These are phyloP conservation scores for Mortierella sp. DNA, from an alignment of 371 early-diverging fungal genomes.

Conservation along the genomic window DNA sequence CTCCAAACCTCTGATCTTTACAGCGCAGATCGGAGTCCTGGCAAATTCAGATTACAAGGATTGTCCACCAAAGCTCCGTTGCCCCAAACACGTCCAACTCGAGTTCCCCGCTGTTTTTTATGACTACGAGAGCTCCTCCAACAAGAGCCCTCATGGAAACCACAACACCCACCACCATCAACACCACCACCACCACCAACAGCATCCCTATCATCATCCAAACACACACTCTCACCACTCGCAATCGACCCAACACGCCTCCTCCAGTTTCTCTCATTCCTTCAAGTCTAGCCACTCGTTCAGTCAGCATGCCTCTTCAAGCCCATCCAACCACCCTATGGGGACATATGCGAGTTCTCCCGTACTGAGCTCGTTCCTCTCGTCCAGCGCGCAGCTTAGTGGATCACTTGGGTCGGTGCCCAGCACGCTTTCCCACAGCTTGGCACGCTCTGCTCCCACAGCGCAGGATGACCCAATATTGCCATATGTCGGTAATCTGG, in stretches of 20 bases:
- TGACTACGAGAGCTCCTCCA: slow-evolving; percentile 62
- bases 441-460: slow-evolving; percentile 37
- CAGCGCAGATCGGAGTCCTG: slow-evolving; percentile 81
- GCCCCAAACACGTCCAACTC: slow-evolving; percentile 78
- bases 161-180: slow-evolving; percentile 9
- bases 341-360: slow-evolving; percentile 41
- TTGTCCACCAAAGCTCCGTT: slow-evolving; percentile 72
- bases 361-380: slow-evolving; percentile 16
- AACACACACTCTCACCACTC: slow-evolving; percentile 14
- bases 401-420: slow-evolving; percentile 21
- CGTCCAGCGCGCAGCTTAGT: slow-evolving; percentile 15
- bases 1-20: slow-evolving; percentile 80
- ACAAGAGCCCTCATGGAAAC: neutral
- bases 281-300: slow-evolving; percentile 15
- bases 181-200: slow-evolving; percentile 13
- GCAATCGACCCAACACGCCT: neutral
- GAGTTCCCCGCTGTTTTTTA: slow-evolving; percentile 84
- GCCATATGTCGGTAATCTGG: slow-evolving; percentile 78
- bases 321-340: slow-evolving; percentile 25
- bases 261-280: slow-evolving; percentile 5
- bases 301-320: slow-evolving; percentile 19
- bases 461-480: slow-evolving; percentile 62
- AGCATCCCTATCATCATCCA: slow-evolving; percentile 13
- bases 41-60: slow-evolving; percentile 68
- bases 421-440: neutral